Evolutionary conservation across 2,329 filamentous ascomycete species (phyloP), one percentile per base, ranked within the genome.

Genomic region (Pyrenophora seminiperda): DNA sequence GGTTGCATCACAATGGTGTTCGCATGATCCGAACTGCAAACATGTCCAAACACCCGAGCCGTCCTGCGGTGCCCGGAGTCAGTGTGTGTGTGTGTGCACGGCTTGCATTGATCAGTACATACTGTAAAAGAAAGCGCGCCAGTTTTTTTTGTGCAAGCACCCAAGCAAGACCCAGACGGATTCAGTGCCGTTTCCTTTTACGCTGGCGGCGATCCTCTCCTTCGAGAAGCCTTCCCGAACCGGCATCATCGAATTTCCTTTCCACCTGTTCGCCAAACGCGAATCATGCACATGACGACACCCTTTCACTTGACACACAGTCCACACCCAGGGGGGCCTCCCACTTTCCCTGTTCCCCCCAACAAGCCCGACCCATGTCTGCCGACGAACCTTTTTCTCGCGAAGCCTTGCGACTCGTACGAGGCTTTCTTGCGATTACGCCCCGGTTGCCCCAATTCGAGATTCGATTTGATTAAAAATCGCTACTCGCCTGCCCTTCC

Each of bases 211-310:
- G 56, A 62, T 62, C 42, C 15, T 24, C 30, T 47, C 50, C 52
- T 65, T 65, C 59, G 57, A 63, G 61, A 61, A 63, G 53, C 50
- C 49, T 52, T 56, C 56, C 53, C 55, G 54, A 54, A 50, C 50
- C 46, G 50, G 54, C 31, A 22, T 11, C 31, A 14, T 36, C 30
- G 42, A 50, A 50, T 50, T 31, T 50, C 47, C 48, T 31, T 50
- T 42, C 48, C 57, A 58, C 56, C 51, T 57, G 56, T 62, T 60
- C 58, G 58, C 58, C 61, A 62, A 62, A 52, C 42, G 40, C 42
- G 50, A 53, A 54, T 56, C 54, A 53, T 56, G 41, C 29, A 45
- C 47, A 50, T 46, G 41, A 52, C 54, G 54, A 58, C 50, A 54
- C 40, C 50, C 44, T 33, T 48, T 50, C 48, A 55, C 41, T 56